A percentile compares a stretch with the other conserved stretches of the same genome.
These are phyloP conservation scores for Glycine soja DNA, from an alignment of 306 rosid species.

Conservation along the genomic window DNA sequence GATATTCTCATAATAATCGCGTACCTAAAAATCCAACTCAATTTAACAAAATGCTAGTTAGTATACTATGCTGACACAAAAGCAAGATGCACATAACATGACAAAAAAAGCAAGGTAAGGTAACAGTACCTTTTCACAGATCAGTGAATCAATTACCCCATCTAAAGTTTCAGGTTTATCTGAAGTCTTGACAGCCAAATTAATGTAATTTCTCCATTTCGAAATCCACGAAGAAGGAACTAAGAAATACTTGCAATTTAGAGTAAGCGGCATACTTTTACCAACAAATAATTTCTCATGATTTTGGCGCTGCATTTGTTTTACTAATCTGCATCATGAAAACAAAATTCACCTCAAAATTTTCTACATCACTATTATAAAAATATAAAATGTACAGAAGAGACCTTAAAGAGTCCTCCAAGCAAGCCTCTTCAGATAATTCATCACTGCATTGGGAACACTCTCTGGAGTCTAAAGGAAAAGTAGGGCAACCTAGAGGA, in stretches of 20 bases:
- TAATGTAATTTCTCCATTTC: conserved; percentile 85
- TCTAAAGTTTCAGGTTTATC: conserved; percentile 81
- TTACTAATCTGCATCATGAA: conserved; percentile 67
- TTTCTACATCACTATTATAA: conserved; percentile 31
- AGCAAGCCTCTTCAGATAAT: conserved; percentile 84
- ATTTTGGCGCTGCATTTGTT: conserved; percentile 85
- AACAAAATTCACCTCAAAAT: conserved; percentile 44
- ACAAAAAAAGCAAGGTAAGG: conserved; percentile 20
- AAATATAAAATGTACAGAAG: conserved; percentile 37
- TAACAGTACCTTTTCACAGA: conserved; percentile 83
- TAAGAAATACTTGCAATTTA: conserved; percentile 79
- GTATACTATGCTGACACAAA: neutral
- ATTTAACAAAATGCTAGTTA: conserved; percentile 32
- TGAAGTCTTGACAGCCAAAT: conserved; percentile 58
- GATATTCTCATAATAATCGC: conserved; percentile 18
- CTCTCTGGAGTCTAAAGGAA: conserved; percentile 63
- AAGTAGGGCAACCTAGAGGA: conserved; percentile 66
- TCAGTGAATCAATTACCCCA: conserved; percentile 60
- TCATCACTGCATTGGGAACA: conserved; percentile 79
- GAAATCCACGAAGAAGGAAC: conserved; percentile 86
- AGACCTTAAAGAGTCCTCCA: conserved; percentile 89
- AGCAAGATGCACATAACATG: conserved; percentile 32
- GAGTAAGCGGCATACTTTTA: conserved; percentile 66
- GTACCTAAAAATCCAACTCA: neutral
- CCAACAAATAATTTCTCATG: conserved; percentile 82